A percentile compares a stretch with the other conserved stretches of the same genome.
Evolutionary conservation across 495 filamentous ascomycete species (phyloP).

Genomic region (Clavariopsis aquatica): DNA sequence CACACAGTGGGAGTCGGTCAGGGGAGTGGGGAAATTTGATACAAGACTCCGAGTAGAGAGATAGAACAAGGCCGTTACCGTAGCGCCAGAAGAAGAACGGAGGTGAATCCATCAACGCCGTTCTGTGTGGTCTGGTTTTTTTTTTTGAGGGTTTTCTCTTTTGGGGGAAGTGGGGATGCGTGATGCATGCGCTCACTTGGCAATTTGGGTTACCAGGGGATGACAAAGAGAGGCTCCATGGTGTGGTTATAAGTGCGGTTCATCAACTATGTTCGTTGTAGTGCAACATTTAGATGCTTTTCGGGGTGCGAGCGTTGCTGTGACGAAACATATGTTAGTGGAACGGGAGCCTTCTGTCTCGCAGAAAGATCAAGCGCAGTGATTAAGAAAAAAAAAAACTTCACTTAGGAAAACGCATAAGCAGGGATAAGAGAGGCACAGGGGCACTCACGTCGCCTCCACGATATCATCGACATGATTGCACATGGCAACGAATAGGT

Average conservation of each 20-base stretch:
- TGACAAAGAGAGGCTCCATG: slow-evolving; percentile 10
- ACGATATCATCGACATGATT: slow-evolving; percentile 66
- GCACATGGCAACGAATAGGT: slow-evolving; percentile 96
- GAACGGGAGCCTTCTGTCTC: neutral
- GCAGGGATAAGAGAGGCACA: neutral
- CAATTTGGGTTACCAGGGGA: slow-evolving; percentile 26
- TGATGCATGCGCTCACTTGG: slow-evolving; percentile 15
- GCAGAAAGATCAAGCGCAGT: neutral
- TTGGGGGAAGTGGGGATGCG: slow-evolving; percentile 1
- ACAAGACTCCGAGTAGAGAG: slow-evolving; percentile 5
- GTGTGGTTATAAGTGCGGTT: slow-evolving; percentile 15
- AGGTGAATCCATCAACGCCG: slow-evolving; percentile 18
- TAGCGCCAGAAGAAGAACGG: neutral
- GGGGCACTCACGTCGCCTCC: slow-evolving; percentile 33
- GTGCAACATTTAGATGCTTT: slow-evolving; percentile 32
- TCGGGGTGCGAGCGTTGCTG: slow-evolving; percentile 43
- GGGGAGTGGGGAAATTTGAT: neutral
- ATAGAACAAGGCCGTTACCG: slow-evolving; percentile 10
- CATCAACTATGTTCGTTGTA: neutral
- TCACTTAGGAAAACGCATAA: neutral
- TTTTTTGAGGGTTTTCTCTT: slow-evolving; percentile 22
- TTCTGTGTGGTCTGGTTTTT: neutral
- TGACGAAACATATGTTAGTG: neutral
- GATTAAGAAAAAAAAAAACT: neutral
- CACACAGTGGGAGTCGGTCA: neutral